Evolutionary conservation across 305 asterid genomes (phyloP).

Genomic region (Fraxinus angustifolia): DNA sequence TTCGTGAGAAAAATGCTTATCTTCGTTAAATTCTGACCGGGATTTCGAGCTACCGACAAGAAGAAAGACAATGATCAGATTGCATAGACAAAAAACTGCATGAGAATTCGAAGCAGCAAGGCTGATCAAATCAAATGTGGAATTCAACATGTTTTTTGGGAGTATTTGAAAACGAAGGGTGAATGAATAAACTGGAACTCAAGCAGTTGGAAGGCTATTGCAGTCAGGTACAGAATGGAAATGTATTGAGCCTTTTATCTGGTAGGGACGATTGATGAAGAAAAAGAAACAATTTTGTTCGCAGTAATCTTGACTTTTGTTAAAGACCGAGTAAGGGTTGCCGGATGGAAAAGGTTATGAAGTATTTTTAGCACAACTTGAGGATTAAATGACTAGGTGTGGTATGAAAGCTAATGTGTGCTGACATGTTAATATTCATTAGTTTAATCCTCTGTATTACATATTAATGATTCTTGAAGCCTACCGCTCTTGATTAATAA

Average conservation of each 20-base stretch:
- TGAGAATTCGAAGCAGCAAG: constrained; percentile 51
- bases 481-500: constrained; percentile 15
- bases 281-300: neutral
- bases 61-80: constrained; percentile 55
- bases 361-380: constrained; percentile 26
- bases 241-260: constrained; percentile 14
- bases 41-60: constrained; percentile 40
- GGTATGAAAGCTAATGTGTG: constrained; percentile 34
- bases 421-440: constrained; percentile 14
- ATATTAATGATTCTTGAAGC: neutral
- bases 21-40: constrained; percentile 14
- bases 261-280: neutral
- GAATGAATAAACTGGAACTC: neutral
- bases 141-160: constrained; percentile 35
- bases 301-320: neutral
- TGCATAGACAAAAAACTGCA: constrained; percentile 60
- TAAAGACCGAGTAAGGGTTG: constrained; percentile 8
- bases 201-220: neutral
- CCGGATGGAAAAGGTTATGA: constrained; percentile 25
- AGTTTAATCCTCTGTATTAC: neutral
- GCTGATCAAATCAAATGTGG: constrained; percentile 42
- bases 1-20: neutral
- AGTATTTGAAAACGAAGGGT: neutral
- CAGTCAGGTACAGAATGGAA: constrained; percentile 3
- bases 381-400: constrained; percentile 17